A percentile compares a stretch with the other conserved stretches of the same genome.
Conservation (phyloP, 78 protist species). For the Dictyostelium brefeldianum region DNA sequence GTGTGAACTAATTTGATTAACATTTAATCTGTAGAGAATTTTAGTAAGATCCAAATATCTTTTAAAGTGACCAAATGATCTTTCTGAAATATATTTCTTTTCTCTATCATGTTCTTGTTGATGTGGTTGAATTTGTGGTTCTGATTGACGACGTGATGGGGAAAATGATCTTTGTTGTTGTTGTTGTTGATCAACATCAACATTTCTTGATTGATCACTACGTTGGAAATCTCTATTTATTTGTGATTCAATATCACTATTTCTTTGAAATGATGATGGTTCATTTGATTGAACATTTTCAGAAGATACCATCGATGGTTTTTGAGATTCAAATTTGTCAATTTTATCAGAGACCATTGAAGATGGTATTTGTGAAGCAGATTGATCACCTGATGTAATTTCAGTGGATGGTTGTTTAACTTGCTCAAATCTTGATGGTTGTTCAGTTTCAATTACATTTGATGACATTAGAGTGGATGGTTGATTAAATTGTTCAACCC, state of each 20-base stretch:
- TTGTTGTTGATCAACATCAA: background rate
- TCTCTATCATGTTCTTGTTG: background rate
- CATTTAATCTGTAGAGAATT: background rate
- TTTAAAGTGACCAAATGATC: slow-evolving; percentile 1
- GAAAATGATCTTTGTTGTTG: background rate
- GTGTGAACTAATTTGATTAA: background rate
- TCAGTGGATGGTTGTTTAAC: too few species aligned
- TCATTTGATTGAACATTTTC: background rate
- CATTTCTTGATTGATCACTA: background rate
- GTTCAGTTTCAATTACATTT: too few species aligned
- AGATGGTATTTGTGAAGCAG: too few species aligned
- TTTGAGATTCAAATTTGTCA: too few species aligned
- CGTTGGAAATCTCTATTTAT: background rate
- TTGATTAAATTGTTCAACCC: too few species aligned
- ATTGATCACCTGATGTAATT: too few species aligned
- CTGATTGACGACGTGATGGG: too few species aligned
- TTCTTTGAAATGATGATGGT: too few species aligned
- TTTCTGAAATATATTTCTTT: slow-evolving; percentile 1
- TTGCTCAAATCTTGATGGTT: too few species aligned
- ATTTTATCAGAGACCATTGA: too few species aligned
- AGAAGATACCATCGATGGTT: too few species aligned
- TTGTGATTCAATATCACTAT: background rate
- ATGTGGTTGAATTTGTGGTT: background rate
- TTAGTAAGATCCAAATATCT: background rate
- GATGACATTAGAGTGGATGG: too few species aligned